These are phyloP conservation scores for Westerdykella aurantiaca DNA, from an alignment of 2,329 filamentous ascomycete species.

Conservation along the genomic window DNA sequence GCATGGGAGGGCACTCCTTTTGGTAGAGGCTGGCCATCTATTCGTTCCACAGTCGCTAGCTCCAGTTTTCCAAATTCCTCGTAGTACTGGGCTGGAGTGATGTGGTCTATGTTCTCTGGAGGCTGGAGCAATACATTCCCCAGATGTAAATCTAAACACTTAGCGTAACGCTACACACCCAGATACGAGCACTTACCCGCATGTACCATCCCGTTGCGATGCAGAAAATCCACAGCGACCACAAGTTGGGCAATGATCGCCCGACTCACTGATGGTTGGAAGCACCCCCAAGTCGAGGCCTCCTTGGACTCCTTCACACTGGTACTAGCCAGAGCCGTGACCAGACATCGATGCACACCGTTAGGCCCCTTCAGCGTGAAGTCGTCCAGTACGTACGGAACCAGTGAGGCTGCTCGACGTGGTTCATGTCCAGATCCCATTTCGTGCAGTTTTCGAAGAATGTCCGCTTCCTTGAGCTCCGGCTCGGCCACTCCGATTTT, in stretches of 20 bases:
- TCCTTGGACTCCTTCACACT: conserved; percentile 12
- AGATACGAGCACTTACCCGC: conserved; percentile 4
- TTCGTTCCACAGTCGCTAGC: conserved; percentile 3
- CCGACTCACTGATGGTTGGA: conserved; percentile 7
- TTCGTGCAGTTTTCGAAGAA: conserved; percentile 5
- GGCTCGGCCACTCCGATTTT: conserved; percentile 6
- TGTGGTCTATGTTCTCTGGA: conserved; percentile 5
- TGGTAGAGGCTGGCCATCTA: conserved; percentile 7
- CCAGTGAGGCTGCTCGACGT: background rate
- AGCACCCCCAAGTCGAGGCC: conserved; percentile 3
- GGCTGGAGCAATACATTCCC: conserved; percentile 9
- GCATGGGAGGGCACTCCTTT: conserved; percentile 9
- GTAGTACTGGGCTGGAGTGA: conserved; percentile 6
- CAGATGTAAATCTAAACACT: conserved; percentile 9
- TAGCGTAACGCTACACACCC: background rate
- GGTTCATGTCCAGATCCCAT: background rate
- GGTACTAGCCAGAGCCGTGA: conserved; percentile 30
- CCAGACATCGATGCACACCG: conserved; percentile 34
- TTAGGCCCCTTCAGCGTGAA: conserved; percentile 31
- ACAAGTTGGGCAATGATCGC: conserved; percentile 10
- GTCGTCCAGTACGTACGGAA: conserved; percentile 19
- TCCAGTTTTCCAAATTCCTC: conserved; percentile 4
- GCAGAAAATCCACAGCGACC: conserved; percentile 7
- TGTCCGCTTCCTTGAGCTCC: conserved; percentile 3
- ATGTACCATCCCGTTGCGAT: conserved; percentile 10